Percentiles rank a stretch among this genome's conserved stretches.
These are phyloP conservation scores for Paramecium sexaurelia DNA, from an alignment of 73 alveolate genomes.

Conservation along the genomic window DNA sequence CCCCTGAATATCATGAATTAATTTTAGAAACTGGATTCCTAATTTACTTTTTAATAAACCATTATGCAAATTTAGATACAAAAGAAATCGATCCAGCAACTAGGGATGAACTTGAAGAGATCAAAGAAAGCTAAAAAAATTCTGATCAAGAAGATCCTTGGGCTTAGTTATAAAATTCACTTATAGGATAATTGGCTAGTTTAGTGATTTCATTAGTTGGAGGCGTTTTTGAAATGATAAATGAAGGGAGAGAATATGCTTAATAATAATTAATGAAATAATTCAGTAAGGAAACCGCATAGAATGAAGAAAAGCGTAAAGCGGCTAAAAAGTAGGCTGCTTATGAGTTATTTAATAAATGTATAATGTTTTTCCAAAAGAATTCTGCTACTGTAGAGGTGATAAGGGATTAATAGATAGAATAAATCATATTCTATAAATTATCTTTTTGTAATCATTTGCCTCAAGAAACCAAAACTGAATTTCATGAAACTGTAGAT, in stretches of 20 bases:
- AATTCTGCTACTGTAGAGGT: conserved; percentile 73
- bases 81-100: conserved; percentile 42
- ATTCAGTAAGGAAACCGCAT: conserved; percentile 11
- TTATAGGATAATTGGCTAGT: conserved; percentile 55
- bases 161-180: conserved; percentile 32
- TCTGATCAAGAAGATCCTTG: conserved; percentile 65
- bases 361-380: conserved; percentile 42
- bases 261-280: neutral
- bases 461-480: conserved; percentile 63
- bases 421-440: conserved; percentile 63
- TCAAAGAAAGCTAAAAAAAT: conserved; percentile 3
- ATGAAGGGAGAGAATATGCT: conserved; percentile 12
- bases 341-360: conserved; percentile 31
- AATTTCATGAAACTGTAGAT: conserved; percentile 71
- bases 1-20: conserved; percentile 53
- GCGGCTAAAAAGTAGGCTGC: conserved; percentile 24
- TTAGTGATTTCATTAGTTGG: conserved; percentile 45
- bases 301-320: conserved; percentile 7
- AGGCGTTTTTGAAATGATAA: conserved; percentile 60
- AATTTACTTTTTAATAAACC: conserved; percentile 53
- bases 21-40: conserved; percentile 67
- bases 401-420: conserved; percentile 47
- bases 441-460: conserved; percentile 66
- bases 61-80: conserved; percentile 35
- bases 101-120: conserved; percentile 48